Evolutionary conservation across 192 early-diverging fungal species (phyloP).

Genomic region (Spizellomyces sp.): DNA sequence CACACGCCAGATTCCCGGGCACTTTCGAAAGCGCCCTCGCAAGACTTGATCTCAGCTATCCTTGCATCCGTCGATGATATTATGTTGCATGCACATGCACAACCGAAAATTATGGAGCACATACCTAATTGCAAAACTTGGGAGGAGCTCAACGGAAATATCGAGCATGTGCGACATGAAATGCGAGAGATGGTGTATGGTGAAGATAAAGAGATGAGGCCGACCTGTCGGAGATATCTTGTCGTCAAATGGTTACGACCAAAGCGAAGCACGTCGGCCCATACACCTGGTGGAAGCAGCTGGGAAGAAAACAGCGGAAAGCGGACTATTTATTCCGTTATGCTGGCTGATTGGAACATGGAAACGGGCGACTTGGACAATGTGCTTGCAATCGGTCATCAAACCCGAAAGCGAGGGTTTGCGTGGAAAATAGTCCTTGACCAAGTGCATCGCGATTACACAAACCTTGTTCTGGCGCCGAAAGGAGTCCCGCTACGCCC

Average conservation of each 20-base stretch:
- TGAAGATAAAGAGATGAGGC: conserved; percentile 4
- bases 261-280: not conserved
- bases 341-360: not conserved
- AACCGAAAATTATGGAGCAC: not conserved
- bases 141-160: not conserved
- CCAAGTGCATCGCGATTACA: not conserved
- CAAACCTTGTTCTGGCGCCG: not conserved
- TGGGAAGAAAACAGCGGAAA: not conserved
- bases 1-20: not conserved
- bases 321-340: not conserved
- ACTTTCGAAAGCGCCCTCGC: not conserved
- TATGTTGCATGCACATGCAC: not conserved
- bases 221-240: not conserved
- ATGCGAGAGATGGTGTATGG: not conserved
- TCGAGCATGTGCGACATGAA: not conserved
- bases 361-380: not conserved
- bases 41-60: not conserved
- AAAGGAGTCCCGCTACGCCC: not conserved
- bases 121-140: not conserved
- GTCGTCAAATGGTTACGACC: not conserved
- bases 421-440: not conserved
- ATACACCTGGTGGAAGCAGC: not conserved
- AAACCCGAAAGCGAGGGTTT: not conserved
- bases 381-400: not conserved
- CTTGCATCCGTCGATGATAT: not conserved